phyloP scores from a whole-genome alignment of 139 green algal genomes.

The Trebouxia sp. region DNA sequence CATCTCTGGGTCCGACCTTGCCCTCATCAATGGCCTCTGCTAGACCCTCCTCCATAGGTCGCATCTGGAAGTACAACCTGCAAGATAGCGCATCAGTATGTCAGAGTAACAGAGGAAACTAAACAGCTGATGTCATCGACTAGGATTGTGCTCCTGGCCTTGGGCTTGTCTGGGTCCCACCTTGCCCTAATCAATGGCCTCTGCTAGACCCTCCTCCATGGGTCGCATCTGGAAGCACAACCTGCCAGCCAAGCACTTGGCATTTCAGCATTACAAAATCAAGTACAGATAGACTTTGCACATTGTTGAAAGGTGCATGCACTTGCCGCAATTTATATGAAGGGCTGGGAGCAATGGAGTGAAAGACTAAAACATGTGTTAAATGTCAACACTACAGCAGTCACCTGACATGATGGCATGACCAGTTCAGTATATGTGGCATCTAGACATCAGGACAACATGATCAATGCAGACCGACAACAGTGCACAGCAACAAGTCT shows the following conservation, averaged over 20 bases:
- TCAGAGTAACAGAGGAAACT: not conserved
- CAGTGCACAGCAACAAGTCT: too few relatives aligned
- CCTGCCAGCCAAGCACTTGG: constrained; percentile 46
- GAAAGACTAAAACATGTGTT: too few relatives aligned
- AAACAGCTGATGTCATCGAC: constrained; percentile 91
- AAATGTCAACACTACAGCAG: too few relatives aligned
- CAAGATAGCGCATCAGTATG: not conserved
- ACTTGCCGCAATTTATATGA: too few relatives aligned
- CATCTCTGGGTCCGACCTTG: constrained; percentile 88
- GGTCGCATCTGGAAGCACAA: constrained; percentile 92
- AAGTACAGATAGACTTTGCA: too few relatives aligned
- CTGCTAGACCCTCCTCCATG: constrained; percentile 96
- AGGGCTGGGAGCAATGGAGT: too few relatives aligned
- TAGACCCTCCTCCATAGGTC: constrained; percentile 95
- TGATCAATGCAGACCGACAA: too few relatives aligned
- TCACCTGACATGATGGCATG: too few relatives aligned
- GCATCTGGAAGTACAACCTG: constrained; percentile 92
- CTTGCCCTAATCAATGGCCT: constrained; percentile 97
- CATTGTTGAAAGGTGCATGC: too few relatives aligned
- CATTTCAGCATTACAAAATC: not conserved
- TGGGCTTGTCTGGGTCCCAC: constrained; percentile 91
- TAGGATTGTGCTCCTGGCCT: constrained; percentile 89
- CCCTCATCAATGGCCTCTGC: constrained; percentile 98
- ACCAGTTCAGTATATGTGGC: too few relatives aligned
- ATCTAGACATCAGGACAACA: too few relatives aligned